A percentile compares a stretch with the other conserved stretches of the same genome.
Evolutionary conservation across 2,329 filamentous ascomycete genomes (phyloP).

Genomic region (Sporothrix pallida): DNA sequence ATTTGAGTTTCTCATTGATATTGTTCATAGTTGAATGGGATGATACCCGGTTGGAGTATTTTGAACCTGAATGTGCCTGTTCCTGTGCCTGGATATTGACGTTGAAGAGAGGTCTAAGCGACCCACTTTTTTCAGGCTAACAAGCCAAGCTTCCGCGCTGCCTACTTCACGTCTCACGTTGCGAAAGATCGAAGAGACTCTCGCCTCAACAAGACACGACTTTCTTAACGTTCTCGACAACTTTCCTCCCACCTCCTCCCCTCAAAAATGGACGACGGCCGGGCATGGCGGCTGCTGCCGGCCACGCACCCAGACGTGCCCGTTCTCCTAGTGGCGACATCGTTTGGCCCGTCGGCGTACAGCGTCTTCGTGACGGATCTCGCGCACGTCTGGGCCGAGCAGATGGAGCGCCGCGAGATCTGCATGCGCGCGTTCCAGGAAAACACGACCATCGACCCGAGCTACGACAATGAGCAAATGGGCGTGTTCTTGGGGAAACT

Average conservation of each 20-base stretch:
- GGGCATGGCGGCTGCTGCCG: conserved; percentile 57
- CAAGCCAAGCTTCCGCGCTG: background rate
- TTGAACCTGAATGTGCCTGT: background rate
- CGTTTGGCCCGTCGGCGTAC: conserved; percentile 62
- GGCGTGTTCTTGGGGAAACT: conserved; percentile 70
- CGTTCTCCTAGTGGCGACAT: conserved; percentile 66
- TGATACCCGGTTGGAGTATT: conserved; percentile 11
- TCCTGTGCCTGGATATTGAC: too few relatives aligned
- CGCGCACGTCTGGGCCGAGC: conserved; percentile 74
- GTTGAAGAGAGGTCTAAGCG: background rate
- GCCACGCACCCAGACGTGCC: conserved; percentile 56
- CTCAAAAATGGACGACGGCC: conserved; percentile 26
- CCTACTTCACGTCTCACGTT: conserved; percentile 21
- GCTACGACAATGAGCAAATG: conserved; percentile 71
- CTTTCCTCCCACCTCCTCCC: background rate
- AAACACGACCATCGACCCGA: conserved; percentile 75
- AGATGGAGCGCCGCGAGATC: conserved; percentile 65
- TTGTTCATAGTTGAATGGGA: background rate
- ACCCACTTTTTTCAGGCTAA: conserved; percentile 17
- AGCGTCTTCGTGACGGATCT: conserved; percentile 72
- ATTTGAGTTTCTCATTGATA: background rate
- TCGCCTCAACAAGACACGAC: background rate
- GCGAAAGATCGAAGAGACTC: background rate
- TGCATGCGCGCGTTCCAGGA: conserved; percentile 65
- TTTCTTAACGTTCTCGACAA: background rate